Evolutionary conservation across 2,329 filamentous ascomycete species (phyloP), one percentile per base, ranked within the genome.

Genomic region (Hansfordia pulvinata): DNA sequence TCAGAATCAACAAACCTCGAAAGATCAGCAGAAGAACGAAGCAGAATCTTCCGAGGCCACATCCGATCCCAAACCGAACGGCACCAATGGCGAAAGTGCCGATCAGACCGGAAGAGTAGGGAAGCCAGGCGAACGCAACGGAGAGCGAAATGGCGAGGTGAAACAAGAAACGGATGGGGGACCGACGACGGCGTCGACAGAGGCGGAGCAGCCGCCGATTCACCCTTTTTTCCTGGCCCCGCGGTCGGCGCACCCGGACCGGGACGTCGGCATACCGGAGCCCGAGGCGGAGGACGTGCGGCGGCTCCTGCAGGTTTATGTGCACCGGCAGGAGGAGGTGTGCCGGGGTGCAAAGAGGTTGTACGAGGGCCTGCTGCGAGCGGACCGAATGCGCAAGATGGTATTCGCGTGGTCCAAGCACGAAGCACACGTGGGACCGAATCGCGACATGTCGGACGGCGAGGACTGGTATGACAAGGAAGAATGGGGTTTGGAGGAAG

Each of bases 381-480:
- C 80, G 2, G 75, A 88, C 38, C 66, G 79, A 23, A 64, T 80
- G 49, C 67, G 82, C 16, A 72, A 70, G 40, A 66, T 73, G 12
- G 79, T 90, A 3, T 64, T 77, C 45, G 68, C 70, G 38, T 85
- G 79, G 76, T 67, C 75, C 37, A 83, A 84, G 46, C 76, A 82
- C 2, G 82, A 88, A 53, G 80, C 67, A 13, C 82, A 88, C 42
- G 62, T 60, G 27, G 70, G 73, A 2, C 46, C 58, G 11, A 71
- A 74, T 45, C 51, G 74, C 26, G 80, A 86, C 48, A 75, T 90
- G 75, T 85, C 78, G 26, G 83, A 92, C 46, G 81, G 81, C 8
- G 83, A 92, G 56, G 83, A 92, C 47, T 92, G 81, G 79, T 86
- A 85, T 44, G 83, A 92, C 50, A 70, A 69, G 43, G 76, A 83